These are phyloP conservation scores for Saccharomyces cerevisiae DNA, from an alignment of 805 yeast species.

Conservation along the genomic window DNA sequence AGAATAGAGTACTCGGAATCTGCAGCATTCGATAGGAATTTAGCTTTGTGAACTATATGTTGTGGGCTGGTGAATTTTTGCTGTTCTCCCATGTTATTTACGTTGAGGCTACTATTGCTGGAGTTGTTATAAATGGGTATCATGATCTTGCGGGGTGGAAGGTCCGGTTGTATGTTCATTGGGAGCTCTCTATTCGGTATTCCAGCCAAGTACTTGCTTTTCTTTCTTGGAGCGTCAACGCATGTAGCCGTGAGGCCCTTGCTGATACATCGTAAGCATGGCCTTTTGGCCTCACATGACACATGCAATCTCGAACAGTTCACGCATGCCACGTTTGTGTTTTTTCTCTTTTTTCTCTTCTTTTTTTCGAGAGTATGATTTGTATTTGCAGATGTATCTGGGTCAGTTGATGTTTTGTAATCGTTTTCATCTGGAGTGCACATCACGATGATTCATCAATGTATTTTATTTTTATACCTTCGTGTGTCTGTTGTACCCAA, in stretches of 20 bases:
- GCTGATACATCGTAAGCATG: conserved; percentile 70
- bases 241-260: conserved; percentile 65
- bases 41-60: conserved; percentile 27
- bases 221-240: conserved; percentile 82
- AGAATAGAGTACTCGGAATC: conserved; percentile 64
- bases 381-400: not conserved
- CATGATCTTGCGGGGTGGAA: not conserved
- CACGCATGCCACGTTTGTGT: conserved; percentile 80
- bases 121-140: not conserved
- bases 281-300: conserved; percentile 79
- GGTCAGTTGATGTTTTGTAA: not conserved
- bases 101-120: conserved; percentile 1
- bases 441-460: not conserved
- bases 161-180: conserved; percentile 5
- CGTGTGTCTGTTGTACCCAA: not conserved
- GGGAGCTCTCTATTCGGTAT: conserved; percentile 34
- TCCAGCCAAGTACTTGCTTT: conserved; percentile 70
- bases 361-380: conserved; percentile 1
- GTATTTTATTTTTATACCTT: not conserved
- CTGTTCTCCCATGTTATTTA: conserved; percentile 13
- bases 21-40: conserved; percentile 62
- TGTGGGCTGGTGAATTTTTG: conserved; percentile 18
- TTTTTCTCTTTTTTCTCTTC: conserved; percentile 36
- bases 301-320: conserved; percentile 89
- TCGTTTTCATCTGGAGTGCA: conserved; percentile 1